Conservation (phyloP, 73 alveolate species). For the Uronychia binucleata region DNA sequence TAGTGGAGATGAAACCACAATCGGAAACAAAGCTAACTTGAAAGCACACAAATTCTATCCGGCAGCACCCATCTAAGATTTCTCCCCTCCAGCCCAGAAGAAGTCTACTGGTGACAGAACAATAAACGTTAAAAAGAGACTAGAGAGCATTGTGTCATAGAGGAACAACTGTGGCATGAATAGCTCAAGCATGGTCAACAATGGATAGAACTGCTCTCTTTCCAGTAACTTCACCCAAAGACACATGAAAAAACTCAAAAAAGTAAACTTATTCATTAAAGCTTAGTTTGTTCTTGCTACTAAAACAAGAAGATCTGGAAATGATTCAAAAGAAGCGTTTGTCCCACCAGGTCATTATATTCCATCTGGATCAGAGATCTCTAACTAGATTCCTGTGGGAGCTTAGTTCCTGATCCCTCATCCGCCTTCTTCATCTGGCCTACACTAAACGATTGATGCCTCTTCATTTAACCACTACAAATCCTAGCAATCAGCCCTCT, state of each 20-base stretch:
- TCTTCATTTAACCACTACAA: background rate
- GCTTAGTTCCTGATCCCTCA: background rate
- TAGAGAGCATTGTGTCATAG: too few species aligned
- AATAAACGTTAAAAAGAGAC: too few species aligned
- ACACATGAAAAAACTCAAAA: background rate
- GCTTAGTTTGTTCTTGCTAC: background rate
- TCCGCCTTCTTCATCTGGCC: background rate
- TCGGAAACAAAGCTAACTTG: too few species aligned
- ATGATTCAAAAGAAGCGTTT: background rate
- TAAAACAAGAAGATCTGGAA: background rate
- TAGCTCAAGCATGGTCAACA: too few species aligned
- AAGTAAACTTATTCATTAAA: background rate
- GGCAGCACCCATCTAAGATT: too few species aligned
- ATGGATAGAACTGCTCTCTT: too few species aligned
- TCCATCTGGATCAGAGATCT: background rate
- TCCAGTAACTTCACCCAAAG: background rate
- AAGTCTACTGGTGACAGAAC: too few species aligned
- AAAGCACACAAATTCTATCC: too few species aligned
- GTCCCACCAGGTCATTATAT: background rate
- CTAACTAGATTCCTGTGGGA: background rate
- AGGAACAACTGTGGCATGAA: too few species aligned
- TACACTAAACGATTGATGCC: background rate
- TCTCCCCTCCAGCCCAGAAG: too few species aligned
- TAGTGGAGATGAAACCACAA: too few species aligned
- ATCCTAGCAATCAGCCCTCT: background rate